A percentile compares a stretch with the other conserved stretches of the same genome.
Evolutionary conservation across 2,329 filamentous ascomycete genomes (phyloP).

Genomic region (Epichloe uncinata): DNA sequence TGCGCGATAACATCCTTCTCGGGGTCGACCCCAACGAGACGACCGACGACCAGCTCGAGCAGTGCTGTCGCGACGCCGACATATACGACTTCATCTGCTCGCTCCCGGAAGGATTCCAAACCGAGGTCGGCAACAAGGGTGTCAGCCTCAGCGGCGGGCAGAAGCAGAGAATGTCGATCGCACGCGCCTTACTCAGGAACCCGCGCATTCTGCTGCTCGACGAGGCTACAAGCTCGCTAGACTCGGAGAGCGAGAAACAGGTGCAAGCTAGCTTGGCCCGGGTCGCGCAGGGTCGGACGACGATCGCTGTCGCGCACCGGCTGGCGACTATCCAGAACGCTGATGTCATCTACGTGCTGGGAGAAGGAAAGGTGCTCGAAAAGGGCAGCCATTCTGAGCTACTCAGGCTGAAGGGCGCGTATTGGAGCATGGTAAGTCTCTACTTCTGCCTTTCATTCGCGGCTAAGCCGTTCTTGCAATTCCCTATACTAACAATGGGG

Average conservation of each 20-base stretch:
- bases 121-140: slow-evolving; percentile 57
- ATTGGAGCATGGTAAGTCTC: slow-evolving; percentile 29
- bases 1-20: slow-evolving; percentile 62
- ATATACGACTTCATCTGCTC: slow-evolving; percentile 50
- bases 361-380: slow-evolving; percentile 41
- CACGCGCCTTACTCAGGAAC: slow-evolving; percentile 49
- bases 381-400: slow-evolving; percentile 43
- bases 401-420: slow-evolving; percentile 30
- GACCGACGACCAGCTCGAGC: slow-evolving; percentile 22
- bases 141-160: slow-evolving; percentile 9
- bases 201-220: slow-evolving; percentile 89
- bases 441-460: too few relatives aligned
- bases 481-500: too few relatives aligned
- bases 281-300: slow-evolving; percentile 73
- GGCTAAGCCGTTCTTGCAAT: too few relatives aligned
- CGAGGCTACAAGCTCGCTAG: slow-evolving; percentile 82
- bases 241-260: slow-evolving; percentile 88
- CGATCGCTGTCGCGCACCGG: slow-evolving; percentile 86
- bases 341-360: slow-evolving; percentile 48
- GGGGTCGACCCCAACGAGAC: slow-evolving; percentile 6
- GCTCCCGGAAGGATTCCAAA: slow-evolving; percentile 85
- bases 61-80: slow-evolving; percentile 34
- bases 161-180: slow-evolving; percentile 10
- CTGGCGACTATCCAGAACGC: slow-evolving; percentile 76
- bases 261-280: slow-evolving; percentile 74